Conservation (phyloP, 139 green algal genomes). For the Tetratostichococcus sp. region DNA sequence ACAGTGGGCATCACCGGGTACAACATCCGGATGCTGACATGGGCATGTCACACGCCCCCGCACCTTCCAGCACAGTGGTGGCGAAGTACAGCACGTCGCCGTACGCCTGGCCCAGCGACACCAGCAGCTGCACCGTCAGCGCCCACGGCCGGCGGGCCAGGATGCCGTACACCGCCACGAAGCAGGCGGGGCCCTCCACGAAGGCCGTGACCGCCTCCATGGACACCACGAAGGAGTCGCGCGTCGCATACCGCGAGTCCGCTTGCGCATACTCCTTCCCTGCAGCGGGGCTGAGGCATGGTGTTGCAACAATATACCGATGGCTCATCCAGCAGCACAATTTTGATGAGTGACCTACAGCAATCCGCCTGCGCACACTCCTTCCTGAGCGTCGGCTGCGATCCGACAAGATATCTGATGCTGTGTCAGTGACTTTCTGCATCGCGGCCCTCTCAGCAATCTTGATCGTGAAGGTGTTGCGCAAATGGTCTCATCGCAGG, state of each 20-base stretch:
- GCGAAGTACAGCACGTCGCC: slow-evolving; percentile 86
- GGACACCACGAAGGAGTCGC: slow-evolving; percentile 77
- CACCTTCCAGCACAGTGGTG: slow-evolving; percentile 70
- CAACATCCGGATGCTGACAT: no score
- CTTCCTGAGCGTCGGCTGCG: no score
- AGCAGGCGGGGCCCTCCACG: slow-evolving; percentile 65
- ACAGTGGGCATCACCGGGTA: no score
- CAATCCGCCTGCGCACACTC: no score
- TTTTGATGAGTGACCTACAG: no score
- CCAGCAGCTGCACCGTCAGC: slow-evolving; percentile 57
- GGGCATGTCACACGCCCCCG: not conserved
- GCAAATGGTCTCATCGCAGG: not conserved
- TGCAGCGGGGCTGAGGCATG: slow-evolving; percentile 14
- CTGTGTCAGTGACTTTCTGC: not conserved
- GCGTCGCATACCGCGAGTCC: slow-evolving; percentile 80
- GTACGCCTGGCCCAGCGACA: slow-evolving; percentile 84
- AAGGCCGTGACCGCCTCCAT: slow-evolving; percentile 87
- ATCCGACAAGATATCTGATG: no score
- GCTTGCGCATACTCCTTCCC: slow-evolving; percentile 91
- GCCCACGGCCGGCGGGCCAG: slow-evolving; percentile 44
- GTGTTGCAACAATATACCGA: not conserved
- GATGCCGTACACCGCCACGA: slow-evolving; percentile 51
- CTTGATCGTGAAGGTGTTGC: not conserved
- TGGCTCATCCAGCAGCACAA: not conserved
- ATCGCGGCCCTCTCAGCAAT: not conserved